Conservation (phyloP, 371 early-diverging fungal species). For the Mortierella polycephala region DNA sequence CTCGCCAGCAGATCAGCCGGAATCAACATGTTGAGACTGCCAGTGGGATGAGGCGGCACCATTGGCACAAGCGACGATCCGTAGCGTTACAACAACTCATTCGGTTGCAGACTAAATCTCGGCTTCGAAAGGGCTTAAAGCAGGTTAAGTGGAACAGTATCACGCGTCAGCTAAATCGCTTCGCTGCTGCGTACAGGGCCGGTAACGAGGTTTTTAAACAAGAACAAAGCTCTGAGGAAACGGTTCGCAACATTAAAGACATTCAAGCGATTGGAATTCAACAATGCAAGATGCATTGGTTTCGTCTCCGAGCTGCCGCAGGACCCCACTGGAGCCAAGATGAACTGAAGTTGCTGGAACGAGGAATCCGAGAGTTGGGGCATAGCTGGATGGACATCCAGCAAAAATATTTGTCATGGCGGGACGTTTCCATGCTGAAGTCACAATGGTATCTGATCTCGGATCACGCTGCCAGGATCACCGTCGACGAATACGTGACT, state of each 20-base stretch:
- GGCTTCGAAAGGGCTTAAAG: not conserved
- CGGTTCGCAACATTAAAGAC: not conserved
- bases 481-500: slow-evolving; percentile 13
- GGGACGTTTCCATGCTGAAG: not conserved
- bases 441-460: slow-evolving; percentile 11
- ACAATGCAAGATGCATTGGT: slow-evolving; percentile 3
- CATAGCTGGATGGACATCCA: slow-evolving; percentile 2
- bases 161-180: not conserved
- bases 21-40: not conserved
- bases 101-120: not conserved
- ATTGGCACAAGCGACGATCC: slow-evolving; percentile 8
- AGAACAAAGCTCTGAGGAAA: not conserved
- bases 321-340: slow-evolving; percentile 3
- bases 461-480: slow-evolving; percentile 2
- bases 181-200: not conserved
- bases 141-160: not conserved
- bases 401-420: slow-evolving; percentile 3
- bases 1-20: not conserved
- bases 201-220: too few relatives aligned
- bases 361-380: slow-evolving; percentile 8
- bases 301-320: not conserved
- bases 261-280: not conserved
- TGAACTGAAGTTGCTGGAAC: slow-evolving; percentile 10
- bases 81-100: not conserved
- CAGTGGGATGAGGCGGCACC: not conserved